phyloP scores from a whole-genome alignment of 805 yeast genomes.

The Candida cerambycidarum region DNA sequence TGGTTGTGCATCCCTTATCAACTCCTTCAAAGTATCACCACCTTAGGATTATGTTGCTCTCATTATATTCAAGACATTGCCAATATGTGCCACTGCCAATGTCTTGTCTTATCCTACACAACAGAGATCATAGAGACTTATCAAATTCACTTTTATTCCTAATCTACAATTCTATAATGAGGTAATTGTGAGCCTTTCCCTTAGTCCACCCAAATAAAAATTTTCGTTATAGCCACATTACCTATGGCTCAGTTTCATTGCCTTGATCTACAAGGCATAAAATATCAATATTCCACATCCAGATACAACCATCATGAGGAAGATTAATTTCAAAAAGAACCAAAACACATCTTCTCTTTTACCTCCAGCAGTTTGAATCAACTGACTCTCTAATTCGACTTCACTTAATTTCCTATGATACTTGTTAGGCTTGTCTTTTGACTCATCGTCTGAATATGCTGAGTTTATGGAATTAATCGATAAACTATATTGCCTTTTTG shows the following conservation, averaged over 20 bases:
- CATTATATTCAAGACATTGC: no score
- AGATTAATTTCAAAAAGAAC: constrained; percentile 29
- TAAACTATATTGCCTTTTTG: constrained; percentile 15
- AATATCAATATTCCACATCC: constrained; percentile 37
- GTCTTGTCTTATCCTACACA: no score
- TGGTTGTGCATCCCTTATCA: no score
- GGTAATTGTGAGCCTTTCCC: constrained; percentile 1
- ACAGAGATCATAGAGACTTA: no score
- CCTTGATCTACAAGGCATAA: constrained; percentile 26
- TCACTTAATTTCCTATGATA: constrained; percentile 29
- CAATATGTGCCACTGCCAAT: no score
- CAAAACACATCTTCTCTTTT: constrained; percentile 31
- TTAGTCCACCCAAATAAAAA: background rate
- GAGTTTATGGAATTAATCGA: constrained; percentile 15
- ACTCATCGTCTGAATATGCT: constrained; percentile 9
- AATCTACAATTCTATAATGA: background rate
- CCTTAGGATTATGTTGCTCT: no score
- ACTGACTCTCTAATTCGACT: constrained; percentile 37
- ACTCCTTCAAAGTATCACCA: no score
- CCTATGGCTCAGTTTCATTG: background rate
- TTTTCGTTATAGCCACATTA: background rate
- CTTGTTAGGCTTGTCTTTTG: constrained; percentile 10
- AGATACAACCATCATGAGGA: constrained; percentile 28
- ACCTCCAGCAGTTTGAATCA: constrained; percentile 39
- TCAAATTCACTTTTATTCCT: background rate